Conservation (phyloP, 2,329 filamentous ascomycete species). For the Bretziella fagacearum region DNA sequence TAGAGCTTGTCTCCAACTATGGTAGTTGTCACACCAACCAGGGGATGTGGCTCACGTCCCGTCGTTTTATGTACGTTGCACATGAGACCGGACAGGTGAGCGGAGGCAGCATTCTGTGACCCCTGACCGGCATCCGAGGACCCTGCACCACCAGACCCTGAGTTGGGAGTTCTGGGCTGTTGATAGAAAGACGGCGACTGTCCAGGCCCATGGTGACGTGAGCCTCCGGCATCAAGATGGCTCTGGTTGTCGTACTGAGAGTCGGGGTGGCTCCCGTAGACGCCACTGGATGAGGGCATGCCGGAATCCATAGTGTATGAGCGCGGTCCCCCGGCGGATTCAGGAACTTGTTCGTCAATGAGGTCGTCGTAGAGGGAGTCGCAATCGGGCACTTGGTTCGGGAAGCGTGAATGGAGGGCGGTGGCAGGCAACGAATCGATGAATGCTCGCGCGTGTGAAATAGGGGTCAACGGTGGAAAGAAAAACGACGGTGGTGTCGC, state of each 20-base stretch:
- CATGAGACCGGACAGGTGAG: slow-evolving; percentile 49
- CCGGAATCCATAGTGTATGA: slow-evolving; percentile 13
- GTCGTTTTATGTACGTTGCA: slow-evolving; percentile 71
- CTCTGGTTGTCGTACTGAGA: slow-evolving; percentile 20
- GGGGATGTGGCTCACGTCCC: slow-evolving; percentile 72
- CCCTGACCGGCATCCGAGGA: slow-evolving; percentile 16
- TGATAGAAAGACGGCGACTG: slow-evolving; percentile 37
- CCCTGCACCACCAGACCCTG: background rate
- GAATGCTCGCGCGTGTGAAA: slow-evolving; percentile 12
- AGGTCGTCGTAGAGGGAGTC: background rate
- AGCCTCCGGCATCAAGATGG: slow-evolving; percentile 34
- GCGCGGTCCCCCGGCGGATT: background rate
- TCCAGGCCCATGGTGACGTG: slow-evolving; percentile 36
- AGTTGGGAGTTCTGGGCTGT: slow-evolving; percentile 14
- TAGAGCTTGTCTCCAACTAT: slow-evolving; percentile 91
- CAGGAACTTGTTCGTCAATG: background rate
- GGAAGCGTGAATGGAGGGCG: slow-evolving; percentile 15
- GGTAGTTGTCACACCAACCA: slow-evolving; percentile 90
- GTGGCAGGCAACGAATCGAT: slow-evolving; percentile 16
- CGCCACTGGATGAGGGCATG: slow-evolving; percentile 9
- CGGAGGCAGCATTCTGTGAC: slow-evolving; percentile 31
- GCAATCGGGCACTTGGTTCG: background rate
- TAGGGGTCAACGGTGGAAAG: slow-evolving; percentile 16
- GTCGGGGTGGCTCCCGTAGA: slow-evolving; percentile 11
- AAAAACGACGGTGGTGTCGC: slow-evolving; percentile 28